Evolutionary conservation across 1,139 yeast species (phyloP), one percentile per base, ranked within the genome.

Genomic region (Hansenula lynferdii): DNA sequence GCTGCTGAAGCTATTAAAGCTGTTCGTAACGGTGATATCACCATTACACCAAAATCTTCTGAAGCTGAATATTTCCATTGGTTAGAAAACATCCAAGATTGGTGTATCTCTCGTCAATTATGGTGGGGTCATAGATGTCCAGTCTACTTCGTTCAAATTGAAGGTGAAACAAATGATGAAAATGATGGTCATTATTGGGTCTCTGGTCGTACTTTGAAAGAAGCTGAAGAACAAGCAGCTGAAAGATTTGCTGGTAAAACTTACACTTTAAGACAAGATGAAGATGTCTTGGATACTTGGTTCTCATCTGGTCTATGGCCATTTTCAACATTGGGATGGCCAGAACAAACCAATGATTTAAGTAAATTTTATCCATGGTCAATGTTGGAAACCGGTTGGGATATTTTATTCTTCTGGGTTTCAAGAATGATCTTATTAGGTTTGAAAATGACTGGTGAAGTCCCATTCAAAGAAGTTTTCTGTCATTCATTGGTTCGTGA

Each of bases 71-170:
- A 84, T 66, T 85, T 83, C 81, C 87, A 82, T 63, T 92, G 98
- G 98, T 71, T 92, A 64, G 95, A 83, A 61, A 86, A 89, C 65
- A 85, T 90, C 51, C 97, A 94, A 70, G 98, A 92, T 69, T 92
- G 98, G 98, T 92, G 98, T 80, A 89, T 92, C 49, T 92, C 97
- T 23, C 85, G 98, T 69, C 98, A 92, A 71, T 77, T 92, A 58
- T 92, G 98, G 98, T 92, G 98, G 98, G 98, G 98, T 50, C 98
- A 92, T 70, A 81, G 97, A 70, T 87, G 96, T 66, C 98, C 98
- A 19, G 96, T 86, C 35, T 92, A 94, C 68, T 87, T 87, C 53
- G 87, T 90, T 46, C 69, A 72, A 39, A 68, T 87, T 43, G 96
- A 87, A 58, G 94, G 92, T 42, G 74, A 76, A 54, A 37, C 51